A percentile compares a stretch with the other conserved stretches of the same genome.
Evolutionary conservation across 768 basidiomycete genomes (phyloP).

Genomic region (Trametes cinnabarina): DNA sequence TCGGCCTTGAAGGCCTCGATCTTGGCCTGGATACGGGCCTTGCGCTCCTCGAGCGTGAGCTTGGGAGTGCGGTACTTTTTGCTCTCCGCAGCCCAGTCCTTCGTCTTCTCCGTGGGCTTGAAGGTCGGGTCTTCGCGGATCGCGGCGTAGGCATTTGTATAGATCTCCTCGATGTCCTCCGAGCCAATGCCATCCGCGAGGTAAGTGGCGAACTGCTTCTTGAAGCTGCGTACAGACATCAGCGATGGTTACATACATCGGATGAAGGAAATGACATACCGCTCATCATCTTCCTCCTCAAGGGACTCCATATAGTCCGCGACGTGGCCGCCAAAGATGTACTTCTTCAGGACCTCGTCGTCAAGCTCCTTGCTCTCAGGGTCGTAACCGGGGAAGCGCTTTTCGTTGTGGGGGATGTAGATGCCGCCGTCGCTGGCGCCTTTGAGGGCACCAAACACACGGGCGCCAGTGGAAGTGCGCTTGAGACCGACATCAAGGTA

Average conservation of each 20-base stretch:
- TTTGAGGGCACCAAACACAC: constrained; percentile 98
- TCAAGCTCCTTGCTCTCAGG: constrained; percentile 90
- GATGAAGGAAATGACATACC: constrained; percentile 43
- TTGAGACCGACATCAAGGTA: constrained; percentile 98
- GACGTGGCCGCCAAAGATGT: constrained; percentile 96
- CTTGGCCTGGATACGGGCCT: constrained; percentile 78
- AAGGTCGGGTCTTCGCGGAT: constrained; percentile 94
- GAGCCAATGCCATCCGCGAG: constrained; percentile 94
- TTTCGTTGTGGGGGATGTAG: constrained; percentile 96
- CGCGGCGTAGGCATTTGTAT: constrained; percentile 86
- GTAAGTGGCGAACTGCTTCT: constrained; percentile 95
- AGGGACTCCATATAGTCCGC: constrained; percentile 99
- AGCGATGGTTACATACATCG: constrained; percentile 5
- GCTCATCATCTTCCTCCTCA: constrained; percentile 99
- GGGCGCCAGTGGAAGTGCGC: constrained; percentile 95
- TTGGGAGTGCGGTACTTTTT: constrained; percentile 65
- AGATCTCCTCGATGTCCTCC: constrained; percentile 97
- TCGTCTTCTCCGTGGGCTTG: constrained; percentile 84
- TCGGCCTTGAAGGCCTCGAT: constrained; percentile 86
- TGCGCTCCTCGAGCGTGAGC: constrained; percentile 76
- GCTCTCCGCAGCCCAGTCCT: constrained; percentile 88
- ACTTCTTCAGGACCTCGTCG: constrained; percentile 92
- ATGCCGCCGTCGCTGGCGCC: constrained; percentile 97
- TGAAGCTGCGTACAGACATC: constrained; percentile 59
- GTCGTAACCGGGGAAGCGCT: constrained; percentile 98